phyloP scores from a whole-genome alignment of 805 yeast species.

The Diddensiella caesifluorescens region DNA sequence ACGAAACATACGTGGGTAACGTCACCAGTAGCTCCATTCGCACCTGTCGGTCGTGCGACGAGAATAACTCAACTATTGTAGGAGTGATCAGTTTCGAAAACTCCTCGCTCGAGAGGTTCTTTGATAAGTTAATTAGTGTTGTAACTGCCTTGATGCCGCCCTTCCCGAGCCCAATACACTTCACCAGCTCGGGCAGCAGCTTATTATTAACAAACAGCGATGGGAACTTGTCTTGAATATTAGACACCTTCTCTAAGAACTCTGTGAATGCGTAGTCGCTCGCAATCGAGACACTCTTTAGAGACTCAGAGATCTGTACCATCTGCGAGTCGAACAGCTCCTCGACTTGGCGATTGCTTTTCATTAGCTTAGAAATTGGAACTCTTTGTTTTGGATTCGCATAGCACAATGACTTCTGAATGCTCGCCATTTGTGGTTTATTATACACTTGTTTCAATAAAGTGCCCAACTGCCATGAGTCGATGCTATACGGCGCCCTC shows the following conservation, averaged over 20 bases:
- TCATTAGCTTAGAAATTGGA: slow-evolving; percentile 14
- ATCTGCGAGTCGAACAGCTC: slow-evolving; percentile 39
- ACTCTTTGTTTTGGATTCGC: slow-evolving; percentile 17
- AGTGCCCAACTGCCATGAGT: slow-evolving; percentile 59
- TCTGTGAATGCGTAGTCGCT: slow-evolving; percentile 48
- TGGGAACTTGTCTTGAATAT: slow-evolving; percentile 34
- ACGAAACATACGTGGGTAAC: slow-evolving; percentile 49
- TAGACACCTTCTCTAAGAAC: slow-evolving; percentile 37
- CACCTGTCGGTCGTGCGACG: slow-evolving; percentile 68
- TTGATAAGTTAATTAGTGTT: slow-evolving; percentile 29
- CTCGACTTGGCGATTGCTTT: slow-evolving; percentile 17
- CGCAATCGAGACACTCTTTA: slow-evolving; percentile 53
- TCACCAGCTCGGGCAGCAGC: slow-evolving; percentile 65
- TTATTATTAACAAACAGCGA: slow-evolving; percentile 51
- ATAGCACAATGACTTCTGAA: slow-evolving; percentile 13
- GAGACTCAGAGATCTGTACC: slow-evolving; percentile 46
- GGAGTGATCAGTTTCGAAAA: slow-evolving; percentile 50
- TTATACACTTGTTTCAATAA: slow-evolving; percentile 47
- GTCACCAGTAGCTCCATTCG: slow-evolving; percentile 65
- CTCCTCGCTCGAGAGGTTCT: slow-evolving; percentile 29
- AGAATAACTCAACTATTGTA: slow-evolving; percentile 55
- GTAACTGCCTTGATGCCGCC: slow-evolving; percentile 30
- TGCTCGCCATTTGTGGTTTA: slow-evolving; percentile 12
- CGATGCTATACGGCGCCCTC: slow-evolving; percentile 37
- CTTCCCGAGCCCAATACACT: slow-evolving; percentile 30